These are phyloP conservation scores for Rhizodiscina lignyota DNA, from an alignment of 495 filamentous ascomycete genomes.

Conservation along the genomic window DNA sequence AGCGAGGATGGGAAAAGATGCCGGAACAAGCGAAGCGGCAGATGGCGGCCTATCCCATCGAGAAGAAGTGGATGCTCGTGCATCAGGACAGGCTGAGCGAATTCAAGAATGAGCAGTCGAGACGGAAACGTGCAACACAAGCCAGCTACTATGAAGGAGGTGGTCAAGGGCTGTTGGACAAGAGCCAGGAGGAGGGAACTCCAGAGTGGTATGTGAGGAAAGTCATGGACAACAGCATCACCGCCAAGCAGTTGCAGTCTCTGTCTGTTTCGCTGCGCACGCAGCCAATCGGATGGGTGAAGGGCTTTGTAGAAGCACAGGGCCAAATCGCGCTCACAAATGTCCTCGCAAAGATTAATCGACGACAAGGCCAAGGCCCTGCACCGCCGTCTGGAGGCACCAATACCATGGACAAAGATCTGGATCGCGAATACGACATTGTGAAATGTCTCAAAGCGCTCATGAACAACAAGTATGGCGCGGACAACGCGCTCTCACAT, in stretches of 20 bases:
- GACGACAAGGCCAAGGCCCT: constrained; percentile 57
- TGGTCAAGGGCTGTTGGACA: constrained; percentile 44
- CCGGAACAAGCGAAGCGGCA: constrained; percentile 91
- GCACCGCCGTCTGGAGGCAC: constrained; percentile 36
- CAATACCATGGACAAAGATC: constrained; percentile 61
- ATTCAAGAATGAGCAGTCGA: constrained; percentile 86
- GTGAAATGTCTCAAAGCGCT: constrained; percentile 92
- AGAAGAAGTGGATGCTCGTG: constrained; percentile 95
- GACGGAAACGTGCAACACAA: constrained; percentile 47
- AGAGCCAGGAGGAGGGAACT: constrained; percentile 83
- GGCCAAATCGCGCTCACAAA: constrained; percentile 94
- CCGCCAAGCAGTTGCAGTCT: constrained; percentile 76
- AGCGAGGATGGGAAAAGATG: constrained; percentile 89
- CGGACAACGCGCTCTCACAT: constrained; percentile 88
- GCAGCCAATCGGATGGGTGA: constrained; percentile 96
- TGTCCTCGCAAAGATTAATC: constrained; percentile 81
- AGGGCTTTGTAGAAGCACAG: constrained; percentile 90
- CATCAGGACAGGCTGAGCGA: constrained; percentile 90
- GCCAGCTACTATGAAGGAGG: constrained; percentile 43
- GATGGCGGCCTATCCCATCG: constrained; percentile 83
- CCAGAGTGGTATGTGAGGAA: constrained; percentile 97
- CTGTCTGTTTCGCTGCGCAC: constrained; percentile 87
- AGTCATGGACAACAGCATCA: constrained; percentile 90
- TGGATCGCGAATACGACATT: constrained; percentile 94
- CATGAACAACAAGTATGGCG: constrained; percentile 98